Conservation (phyloP, 495 filamentous ascomycete species). For the Hypoxylon subgilvum region DNA sequence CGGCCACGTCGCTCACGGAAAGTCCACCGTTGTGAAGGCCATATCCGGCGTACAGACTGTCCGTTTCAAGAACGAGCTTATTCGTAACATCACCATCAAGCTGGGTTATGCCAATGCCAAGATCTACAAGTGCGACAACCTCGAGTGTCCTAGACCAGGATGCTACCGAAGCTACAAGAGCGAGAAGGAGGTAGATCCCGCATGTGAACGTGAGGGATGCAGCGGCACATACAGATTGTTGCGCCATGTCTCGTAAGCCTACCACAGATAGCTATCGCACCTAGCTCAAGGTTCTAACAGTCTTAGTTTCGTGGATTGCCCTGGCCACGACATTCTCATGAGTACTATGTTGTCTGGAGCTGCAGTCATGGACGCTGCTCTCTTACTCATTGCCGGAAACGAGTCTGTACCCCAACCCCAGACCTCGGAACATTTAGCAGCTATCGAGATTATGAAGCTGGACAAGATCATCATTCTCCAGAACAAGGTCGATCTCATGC, state of each 20-base stretch:
- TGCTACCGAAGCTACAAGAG: constrained; percentile 98
- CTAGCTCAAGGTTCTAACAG: constrained; percentile 10
- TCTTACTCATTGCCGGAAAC: constrained; percentile 96
- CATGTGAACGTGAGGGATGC: constrained; percentile 93
- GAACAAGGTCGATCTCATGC: constrained; percentile 98
- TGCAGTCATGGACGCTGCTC: constrained; percentile 98
- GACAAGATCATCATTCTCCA: constrained; percentile 97
- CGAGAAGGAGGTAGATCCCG: constrained; percentile 95
- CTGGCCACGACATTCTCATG: constrained; percentile 99
- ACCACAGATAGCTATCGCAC: background rate
- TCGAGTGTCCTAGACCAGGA: constrained; percentile 85
- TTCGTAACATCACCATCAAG: constrained; percentile 99
- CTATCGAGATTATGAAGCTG: constrained; percentile 79
- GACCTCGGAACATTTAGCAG: constrained; percentile 96
- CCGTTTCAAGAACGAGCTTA: constrained; percentile 98
- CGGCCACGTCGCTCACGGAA: constrained; percentile 97
- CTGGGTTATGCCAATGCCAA: constrained; percentile 99
- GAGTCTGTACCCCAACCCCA: constrained; percentile 99
- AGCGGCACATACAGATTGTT: constrained; percentile 80
- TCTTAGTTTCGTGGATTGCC: constrained; percentile 91
- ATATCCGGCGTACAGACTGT: constrained; percentile 99
- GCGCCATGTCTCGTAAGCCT: constrained; percentile 83
- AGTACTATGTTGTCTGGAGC: constrained; percentile 99
- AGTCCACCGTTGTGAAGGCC: constrained; percentile 97
- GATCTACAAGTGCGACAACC: constrained; percentile 97